Conservation (phyloP, 129 eudicot genomes). For the Centrapalus pauciflorus region DNA sequence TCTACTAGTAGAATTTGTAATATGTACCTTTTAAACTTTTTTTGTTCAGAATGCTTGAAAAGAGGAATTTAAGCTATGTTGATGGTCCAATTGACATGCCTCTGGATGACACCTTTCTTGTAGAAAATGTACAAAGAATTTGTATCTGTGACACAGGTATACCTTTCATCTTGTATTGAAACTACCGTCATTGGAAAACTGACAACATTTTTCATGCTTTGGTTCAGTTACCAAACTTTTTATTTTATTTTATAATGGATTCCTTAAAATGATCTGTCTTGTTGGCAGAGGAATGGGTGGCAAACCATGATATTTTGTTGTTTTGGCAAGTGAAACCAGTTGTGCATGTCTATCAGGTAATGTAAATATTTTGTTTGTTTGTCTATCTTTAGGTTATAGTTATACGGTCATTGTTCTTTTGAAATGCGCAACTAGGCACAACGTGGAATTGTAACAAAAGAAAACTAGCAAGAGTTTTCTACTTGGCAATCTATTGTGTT, state of each 20-base stretch:
- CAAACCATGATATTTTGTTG: conserved; percentile 65
- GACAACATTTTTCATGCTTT: neutral
- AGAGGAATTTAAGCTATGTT: conserved; percentile 76
- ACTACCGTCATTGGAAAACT: neutral
- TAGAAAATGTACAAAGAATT: conserved; percentile 70
- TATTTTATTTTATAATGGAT: neutral
- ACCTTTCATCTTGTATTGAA: neutral
- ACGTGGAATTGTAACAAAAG: neutral
- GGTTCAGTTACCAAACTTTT: neutral
- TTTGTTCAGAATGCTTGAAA: conserved; percentile 74
- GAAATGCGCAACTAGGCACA: neutral
- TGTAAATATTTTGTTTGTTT: neutral
- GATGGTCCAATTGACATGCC: conserved; percentile 90
- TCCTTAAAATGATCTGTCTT: neutral
- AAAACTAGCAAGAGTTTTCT: neutral
- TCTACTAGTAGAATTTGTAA: neutral
- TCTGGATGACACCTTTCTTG: conserved; percentile 53
- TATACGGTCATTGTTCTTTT: neutral
- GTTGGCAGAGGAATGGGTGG: conserved; percentile 78
- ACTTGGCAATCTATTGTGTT: neutral
- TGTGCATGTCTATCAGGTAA: conserved; percentile 95
- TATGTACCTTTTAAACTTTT: neutral
- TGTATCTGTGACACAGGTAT: conserved; percentile 90
- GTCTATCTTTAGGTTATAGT: conserved; percentile 1
- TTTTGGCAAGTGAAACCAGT: conserved; percentile 98